Percentiles rank a stretch among this genome's conserved stretches.
These are phyloP conservation scores for Penium margaritaceum DNA, from an alignment of 139 green algal genomes.

Conservation along the genomic window DNA sequence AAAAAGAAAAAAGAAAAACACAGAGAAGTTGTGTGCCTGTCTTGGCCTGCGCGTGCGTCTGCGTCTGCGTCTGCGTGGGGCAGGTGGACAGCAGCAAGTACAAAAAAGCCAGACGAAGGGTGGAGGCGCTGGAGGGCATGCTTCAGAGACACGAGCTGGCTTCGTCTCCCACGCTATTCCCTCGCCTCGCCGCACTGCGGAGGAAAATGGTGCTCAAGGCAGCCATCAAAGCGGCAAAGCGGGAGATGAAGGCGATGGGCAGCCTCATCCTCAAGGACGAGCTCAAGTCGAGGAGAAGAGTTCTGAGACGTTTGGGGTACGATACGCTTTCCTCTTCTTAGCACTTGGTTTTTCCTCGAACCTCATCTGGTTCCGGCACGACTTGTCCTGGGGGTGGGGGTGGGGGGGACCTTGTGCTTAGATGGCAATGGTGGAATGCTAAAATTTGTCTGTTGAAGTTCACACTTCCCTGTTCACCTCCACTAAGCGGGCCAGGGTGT, in stretches of 20 bases:
- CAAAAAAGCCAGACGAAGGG: conserved; percentile 34
- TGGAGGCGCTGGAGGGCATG: conserved; percentile 44
- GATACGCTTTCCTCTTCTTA: no score
- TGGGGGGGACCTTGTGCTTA: no score
- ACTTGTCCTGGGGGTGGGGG: no score
- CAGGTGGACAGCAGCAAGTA: conserved; percentile 37
- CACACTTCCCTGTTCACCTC: no score
- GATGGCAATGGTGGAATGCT: no score
- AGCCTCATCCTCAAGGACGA: conserved; percentile 43
- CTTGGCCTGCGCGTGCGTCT: not conserved
- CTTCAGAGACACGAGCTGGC: conserved; percentile 15
- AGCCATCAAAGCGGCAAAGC: conserved; percentile 11
- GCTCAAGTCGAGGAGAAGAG: conserved; percentile 51
- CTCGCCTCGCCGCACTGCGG: conserved; percentile 4
- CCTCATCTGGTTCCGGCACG: no score
- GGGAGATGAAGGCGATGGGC: conserved; percentile 16
- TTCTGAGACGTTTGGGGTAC: conserved; percentile 75
- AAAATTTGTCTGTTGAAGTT: no score
- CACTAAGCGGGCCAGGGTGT: no score
- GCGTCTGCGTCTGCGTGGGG: no score
- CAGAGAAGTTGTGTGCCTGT: not conserved
- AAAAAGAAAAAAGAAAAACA: not conserved
- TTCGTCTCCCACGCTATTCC: not conserved
- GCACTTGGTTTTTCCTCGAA: no score
- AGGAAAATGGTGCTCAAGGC: conserved; percentile 14